Evolutionary conservation across 345 rosid genomes (phyloP).

Genomic region (Citrus medica): DNA sequence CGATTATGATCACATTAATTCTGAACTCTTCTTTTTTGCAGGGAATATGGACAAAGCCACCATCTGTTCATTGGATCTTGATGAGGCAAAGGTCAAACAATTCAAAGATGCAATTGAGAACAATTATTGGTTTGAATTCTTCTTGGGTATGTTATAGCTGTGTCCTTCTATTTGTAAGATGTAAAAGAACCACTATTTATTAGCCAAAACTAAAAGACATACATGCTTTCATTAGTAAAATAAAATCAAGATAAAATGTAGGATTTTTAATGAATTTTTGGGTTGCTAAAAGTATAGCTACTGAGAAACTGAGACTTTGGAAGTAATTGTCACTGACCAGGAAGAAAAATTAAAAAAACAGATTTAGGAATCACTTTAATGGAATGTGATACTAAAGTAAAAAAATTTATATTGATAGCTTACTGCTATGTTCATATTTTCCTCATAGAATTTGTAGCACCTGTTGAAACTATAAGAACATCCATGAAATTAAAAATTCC

Average conservation of each 20-base stretch:
- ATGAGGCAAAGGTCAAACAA: conserved; percentile 64
- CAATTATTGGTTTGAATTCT: conserved; percentile 91
- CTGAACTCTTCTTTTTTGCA: conserved; percentile 18
- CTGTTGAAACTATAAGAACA: not conserved
- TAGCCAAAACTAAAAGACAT: not conserved
- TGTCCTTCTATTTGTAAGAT: not conserved
- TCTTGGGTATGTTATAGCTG: conserved; percentile 70
- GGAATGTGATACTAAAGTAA: not conserved
- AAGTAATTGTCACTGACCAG: not conserved
- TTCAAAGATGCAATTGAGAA: conserved; percentile 90
- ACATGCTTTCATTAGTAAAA: not conserved
- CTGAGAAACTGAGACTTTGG: not conserved
- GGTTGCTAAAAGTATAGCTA: not conserved
- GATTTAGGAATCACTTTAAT: not conserved
- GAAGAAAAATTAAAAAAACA: too few species aligned
- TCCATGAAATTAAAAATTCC: not conserved
- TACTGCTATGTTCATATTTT: not conserved
- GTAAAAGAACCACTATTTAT: not conserved
- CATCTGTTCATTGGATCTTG: conserved; percentile 64
- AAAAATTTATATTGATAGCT: not conserved
- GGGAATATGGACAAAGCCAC: conserved; percentile 57
- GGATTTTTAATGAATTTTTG: not conserved
- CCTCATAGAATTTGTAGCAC: not conserved
- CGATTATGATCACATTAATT: not conserved
- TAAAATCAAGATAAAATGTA: not conserved